Evolutionary conservation across 2,329 filamentous ascomycete genomes (phyloP).

Genomic region (Aspergillus sp.): DNA sequence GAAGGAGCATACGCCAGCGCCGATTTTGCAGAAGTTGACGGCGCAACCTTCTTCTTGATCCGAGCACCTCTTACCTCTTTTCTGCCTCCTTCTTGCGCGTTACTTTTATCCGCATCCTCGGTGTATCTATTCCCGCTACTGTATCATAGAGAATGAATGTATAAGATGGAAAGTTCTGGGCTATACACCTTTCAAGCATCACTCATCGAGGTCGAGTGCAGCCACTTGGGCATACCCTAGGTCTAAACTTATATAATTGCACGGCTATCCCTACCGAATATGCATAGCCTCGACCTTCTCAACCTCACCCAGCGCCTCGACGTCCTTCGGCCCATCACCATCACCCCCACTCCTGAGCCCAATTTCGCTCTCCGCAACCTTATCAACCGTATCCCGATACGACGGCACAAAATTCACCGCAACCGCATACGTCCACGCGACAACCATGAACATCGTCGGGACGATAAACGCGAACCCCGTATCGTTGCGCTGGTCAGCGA

Average conservation of each 20-base stretch:
- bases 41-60: conserved; percentile 1
- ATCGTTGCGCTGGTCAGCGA: conserved; percentile 65
- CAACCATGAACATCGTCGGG: conserved; percentile 64
- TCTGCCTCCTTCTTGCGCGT: conserved; percentile 13
- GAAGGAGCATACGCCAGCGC: conserved; percentile 26
- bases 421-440: conserved; percentile 61
- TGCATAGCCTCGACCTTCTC: conserved; percentile 17
- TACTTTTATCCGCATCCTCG: conserved; percentile 2
- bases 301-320: conserved; percentile 16
- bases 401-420: conserved; percentile 69
- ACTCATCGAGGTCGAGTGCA: not conserved
- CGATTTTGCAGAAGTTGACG: not conserved
- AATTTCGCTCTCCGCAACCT: conserved; percentile 52
- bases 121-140: conserved; percentile 29
- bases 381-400: conserved; percentile 67
- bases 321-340: conserved; percentile 23
- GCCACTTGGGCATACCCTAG: not conserved
- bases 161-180: conserved; percentile 19
- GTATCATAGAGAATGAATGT: conserved; percentile 33
- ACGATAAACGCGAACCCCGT: conserved; percentile 70
- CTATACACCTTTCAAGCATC: not conserved
- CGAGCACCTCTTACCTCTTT: conserved; percentile 6
- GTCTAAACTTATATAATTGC: not conserved
- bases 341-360: conserved; percentile 43
- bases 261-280: not conserved